phyloP scores from a whole-genome alignment of 164 flowering plant species.

The Brasenia schreberi region DNA sequence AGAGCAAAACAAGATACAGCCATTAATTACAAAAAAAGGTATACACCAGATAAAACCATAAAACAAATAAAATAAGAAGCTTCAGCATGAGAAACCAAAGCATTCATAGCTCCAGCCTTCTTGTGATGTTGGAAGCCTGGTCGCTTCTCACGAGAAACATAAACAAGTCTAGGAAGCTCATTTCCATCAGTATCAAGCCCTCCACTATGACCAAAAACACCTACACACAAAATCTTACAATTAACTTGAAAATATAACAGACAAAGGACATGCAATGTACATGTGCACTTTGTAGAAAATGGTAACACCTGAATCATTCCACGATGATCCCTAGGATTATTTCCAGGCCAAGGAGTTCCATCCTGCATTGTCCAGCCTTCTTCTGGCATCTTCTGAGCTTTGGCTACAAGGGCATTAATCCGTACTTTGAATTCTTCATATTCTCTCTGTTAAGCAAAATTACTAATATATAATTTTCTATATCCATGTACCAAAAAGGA shows the following conservation, averaged over 20 bases:
- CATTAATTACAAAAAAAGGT: too few species aligned
- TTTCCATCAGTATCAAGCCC: constrained; percentile 94
- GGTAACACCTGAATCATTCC: constrained; percentile 98
- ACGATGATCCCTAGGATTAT: constrained; percentile 89
- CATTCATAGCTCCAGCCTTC: constrained; percentile 84
- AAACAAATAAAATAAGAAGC: too few species aligned
- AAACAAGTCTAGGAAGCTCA: constrained; percentile 90
- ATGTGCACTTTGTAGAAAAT: too few species aligned
- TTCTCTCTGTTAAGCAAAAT: constrained; percentile 58
- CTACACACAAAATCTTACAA: too few species aligned
- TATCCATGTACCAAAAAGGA: too few species aligned
- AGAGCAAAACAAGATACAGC: too few species aligned
- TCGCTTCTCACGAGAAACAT: constrained; percentile 97
- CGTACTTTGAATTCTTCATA: constrained; percentile 93
- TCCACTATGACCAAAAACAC: constrained; percentile 93
- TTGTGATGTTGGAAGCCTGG: constrained; percentile 61
- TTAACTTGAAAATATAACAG: too few species aligned
- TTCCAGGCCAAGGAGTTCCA: too few species aligned
- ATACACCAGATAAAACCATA: too few species aligned
- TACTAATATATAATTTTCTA: neutral
- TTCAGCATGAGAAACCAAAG: too few species aligned
- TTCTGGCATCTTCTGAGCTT: constrained; percentile 54
- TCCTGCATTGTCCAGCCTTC: too few species aligned
- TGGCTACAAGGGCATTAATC: constrained; percentile 85
- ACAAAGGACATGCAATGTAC: too few species aligned